Base-by-base conservation (phyloP, 2,329 filamentous ascomycete genomes). In the Coleophoma cylindrospora region DNA sequence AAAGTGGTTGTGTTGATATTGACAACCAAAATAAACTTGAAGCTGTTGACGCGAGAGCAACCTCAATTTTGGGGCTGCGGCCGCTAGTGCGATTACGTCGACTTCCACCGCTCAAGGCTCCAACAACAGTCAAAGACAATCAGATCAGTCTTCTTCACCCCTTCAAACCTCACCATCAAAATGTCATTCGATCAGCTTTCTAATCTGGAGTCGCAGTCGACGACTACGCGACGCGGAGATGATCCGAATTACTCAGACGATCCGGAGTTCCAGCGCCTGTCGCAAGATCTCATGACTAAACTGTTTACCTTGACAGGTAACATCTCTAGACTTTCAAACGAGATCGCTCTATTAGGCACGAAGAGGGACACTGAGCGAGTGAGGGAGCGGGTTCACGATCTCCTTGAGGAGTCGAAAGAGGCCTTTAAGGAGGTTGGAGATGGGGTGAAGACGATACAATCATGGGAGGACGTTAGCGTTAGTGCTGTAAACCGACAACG, bases 151-250 rank as follows among this genome's bases (percentile, higher is more conserved):
- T 41, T 41, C 15, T 22, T 21, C 13, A 40, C 14, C 32, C 15
- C 21, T 46, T 48, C 17, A 19, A 43, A 12, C 37, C 43, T 47
- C 14, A 48, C 43, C 46, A 40, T 46, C 41, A 64, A 54, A 55
- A 97, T 97, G 92, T 96, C 92, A 15, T 97, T 94, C 72, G 88
- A 96, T 67, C 88, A 89, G 61, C 80, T 94, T 56, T 87, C 87
- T 50, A 86, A 82, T 54, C 77, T 96, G 59, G 92, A 97, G 74
- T 84, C 91, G 76, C 86, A 88, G 70, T 81, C 83, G 38, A 84
- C 83, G 32, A 81, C 75, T 54, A 79, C 78, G 72, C 77, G 88
- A 55, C 80, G 83, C 56, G 76, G 82, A 53, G 83, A 87, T 67
- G 87, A 87, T 65, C 76, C 84, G 43, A 74, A 83, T 62, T 99